These are phyloP conservation scores for Dictyostelium intermedium DNA, from an alignment of 78 protist genomes.

Conservation along the genomic window DNA sequence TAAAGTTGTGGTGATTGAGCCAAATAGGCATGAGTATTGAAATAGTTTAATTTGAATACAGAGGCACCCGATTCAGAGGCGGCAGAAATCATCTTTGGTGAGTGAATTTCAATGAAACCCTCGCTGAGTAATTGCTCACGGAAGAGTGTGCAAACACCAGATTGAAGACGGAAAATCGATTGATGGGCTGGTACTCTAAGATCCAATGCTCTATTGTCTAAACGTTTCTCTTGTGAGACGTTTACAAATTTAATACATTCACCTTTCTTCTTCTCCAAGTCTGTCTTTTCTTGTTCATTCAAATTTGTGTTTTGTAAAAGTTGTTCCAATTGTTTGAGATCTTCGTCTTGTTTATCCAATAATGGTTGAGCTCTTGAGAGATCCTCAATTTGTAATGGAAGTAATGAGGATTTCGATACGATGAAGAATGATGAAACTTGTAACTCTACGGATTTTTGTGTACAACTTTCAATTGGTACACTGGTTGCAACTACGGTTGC, in stretches of 20 bases:
- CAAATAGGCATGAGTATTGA: constrained; percentile 90
- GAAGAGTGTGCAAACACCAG: constrained; percentile 87
- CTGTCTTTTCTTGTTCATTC: neutral
- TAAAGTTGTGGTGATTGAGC: constrained; percentile 99
- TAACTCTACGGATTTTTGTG: constrained; percentile 92
- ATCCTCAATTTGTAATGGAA: constrained; percentile 92
- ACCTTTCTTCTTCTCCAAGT: constrained; percentile 29
- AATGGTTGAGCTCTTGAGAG: constrained; percentile 65
- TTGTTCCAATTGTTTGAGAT: constrained; percentile 15
- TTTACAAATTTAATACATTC: constrained; percentile 25
- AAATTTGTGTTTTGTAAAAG: neutral
- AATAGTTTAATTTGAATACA: constrained; percentile 96
- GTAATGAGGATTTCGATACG: constrained; percentile 50
- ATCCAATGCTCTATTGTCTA: constrained; percentile 94
- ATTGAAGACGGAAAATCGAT: constrained; percentile 93
- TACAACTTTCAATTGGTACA: constrained; percentile 74
- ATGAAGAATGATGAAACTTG: constrained; percentile 70
- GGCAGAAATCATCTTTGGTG: constrained; percentile 96
- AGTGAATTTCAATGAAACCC: constrained; percentile 97
- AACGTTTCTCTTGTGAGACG: constrained; percentile 87
- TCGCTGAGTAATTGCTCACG: constrained; percentile 76
- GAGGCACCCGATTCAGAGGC: constrained; percentile 98
- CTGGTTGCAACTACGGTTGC: constrained; percentile 80
- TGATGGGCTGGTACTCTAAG: constrained; percentile 95
- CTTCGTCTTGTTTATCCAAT: constrained; percentile 28